Conservation (phyloP, 805 yeast genomes). For the Sungouiozyma intestinalis region DNA sequence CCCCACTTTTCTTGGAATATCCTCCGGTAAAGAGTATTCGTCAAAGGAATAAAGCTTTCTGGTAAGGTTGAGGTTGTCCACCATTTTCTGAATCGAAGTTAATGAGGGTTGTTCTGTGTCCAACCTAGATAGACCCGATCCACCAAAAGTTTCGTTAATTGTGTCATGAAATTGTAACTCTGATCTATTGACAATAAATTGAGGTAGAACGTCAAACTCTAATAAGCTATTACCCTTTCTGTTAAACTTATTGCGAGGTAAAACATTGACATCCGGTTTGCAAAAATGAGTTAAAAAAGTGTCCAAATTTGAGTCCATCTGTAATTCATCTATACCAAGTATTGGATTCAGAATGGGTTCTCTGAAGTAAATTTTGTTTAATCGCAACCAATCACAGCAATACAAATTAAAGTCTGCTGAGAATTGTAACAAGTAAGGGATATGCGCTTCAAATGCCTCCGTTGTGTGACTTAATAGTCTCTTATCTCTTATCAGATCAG, state of each 20-base stretch:
- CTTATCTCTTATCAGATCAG: conserved; percentile 40
- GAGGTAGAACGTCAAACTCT: conserved; percentile 62
- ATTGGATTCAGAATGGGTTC: conserved; percentile 37
- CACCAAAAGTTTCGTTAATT: conserved; percentile 42
- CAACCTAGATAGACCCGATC: conserved; percentile 6
- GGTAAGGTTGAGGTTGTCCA: conserved; percentile 48
- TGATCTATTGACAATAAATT: conserved; percentile 47
- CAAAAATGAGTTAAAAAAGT: conserved; percentile 24
- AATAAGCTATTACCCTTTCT: conserved; percentile 53
- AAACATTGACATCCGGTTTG: conserved; percentile 10
- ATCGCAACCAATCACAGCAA: conserved; percentile 71
- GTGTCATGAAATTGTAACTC: conserved; percentile 35
- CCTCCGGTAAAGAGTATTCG: conserved; percentile 19
- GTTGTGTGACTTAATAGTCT: conserved; percentile 28
- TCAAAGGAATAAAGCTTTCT: conserved; percentile 34
- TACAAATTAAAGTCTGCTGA: conserved; percentile 71
- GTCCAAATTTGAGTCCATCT: conserved; percentile 27
- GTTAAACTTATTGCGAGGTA: conserved; percentile 21
- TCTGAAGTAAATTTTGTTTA: conserved; percentile 42
- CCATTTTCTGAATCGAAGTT: conserved; percentile 43
- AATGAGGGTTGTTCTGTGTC: conserved; percentile 20
- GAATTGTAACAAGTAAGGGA: conserved; percentile 70
- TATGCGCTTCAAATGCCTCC: conserved; percentile 69
- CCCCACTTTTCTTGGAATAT: conserved; percentile 19
- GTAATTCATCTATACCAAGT: conserved; percentile 20